Percentiles rank a stretch among this genome's conserved stretches.
These are phyloP conservation scores for Leishmania aethiopica DNA, from an alignment of 208 protist species.

Conservation along the genomic window DNA sequence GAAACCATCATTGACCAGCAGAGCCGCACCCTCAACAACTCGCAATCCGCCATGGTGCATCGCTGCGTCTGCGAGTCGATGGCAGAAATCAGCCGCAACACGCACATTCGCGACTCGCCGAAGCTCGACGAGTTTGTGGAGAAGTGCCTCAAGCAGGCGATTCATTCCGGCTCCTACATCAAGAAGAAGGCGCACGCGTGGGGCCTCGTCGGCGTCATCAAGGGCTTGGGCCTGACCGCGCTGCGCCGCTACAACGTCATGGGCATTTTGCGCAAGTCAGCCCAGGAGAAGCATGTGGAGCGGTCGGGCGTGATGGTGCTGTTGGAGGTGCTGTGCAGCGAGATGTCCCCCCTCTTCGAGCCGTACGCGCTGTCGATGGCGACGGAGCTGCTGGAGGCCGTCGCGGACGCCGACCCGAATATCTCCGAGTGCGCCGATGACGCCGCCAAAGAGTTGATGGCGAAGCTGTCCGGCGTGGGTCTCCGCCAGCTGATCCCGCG, in stretches of 20 bases:
- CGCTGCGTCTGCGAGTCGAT: constrained; percentile 88
- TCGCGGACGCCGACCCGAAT: constrained; percentile 85
- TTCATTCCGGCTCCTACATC: constrained; percentile 87
- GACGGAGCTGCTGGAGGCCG: constrained; percentile 71
- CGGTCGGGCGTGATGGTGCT: constrained; percentile 86
- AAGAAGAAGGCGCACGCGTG: constrained; percentile 94
- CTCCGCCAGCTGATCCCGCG: constrained; percentile 88
- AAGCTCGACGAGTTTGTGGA: constrained; percentile 90
- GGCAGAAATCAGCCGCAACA: constrained; percentile 85
- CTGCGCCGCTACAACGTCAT: constrained; percentile 80
- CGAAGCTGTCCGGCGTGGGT: constrained; percentile 78
- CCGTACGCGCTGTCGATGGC: constrained; percentile 86
- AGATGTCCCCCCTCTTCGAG: constrained; percentile 79
- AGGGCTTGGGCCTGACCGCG: constrained; percentile 77
- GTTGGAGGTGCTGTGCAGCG: constrained; percentile 83
- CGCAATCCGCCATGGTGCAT: constrained; percentile 88
- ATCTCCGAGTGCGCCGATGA: constrained; percentile 91
- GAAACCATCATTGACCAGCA: constrained; percentile 91
- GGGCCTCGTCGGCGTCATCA: constrained; percentile 84
- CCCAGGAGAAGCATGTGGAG: constrained; percentile 77
- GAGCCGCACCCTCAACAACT: constrained; percentile 89
- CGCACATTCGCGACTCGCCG: constrained; percentile 57
- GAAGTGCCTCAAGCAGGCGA: constrained; percentile 89
- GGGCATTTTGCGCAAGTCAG: constrained; percentile 57
- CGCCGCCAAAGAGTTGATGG: constrained; percentile 81